Evolutionary conservation across 2,329 filamentous ascomycete genomes (phyloP).

Genomic region (Neonectria neomacrospora): DNA sequence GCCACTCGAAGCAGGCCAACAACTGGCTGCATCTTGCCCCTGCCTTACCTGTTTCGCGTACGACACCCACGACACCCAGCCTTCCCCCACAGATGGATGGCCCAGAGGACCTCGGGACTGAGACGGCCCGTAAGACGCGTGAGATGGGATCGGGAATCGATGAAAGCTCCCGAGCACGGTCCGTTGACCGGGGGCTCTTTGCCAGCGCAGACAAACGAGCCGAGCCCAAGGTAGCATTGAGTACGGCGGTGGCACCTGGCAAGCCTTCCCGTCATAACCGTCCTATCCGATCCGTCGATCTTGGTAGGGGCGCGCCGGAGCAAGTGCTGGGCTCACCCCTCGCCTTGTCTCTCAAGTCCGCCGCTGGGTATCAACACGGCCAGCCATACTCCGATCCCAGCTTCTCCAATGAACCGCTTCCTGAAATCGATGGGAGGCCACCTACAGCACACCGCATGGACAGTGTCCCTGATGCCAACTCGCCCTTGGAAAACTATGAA

Average conservation of each 20-base stretch:
- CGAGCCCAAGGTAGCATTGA: conserved; percentile 71
- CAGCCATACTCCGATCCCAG: conserved; percentile 59
- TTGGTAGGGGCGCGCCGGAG: conserved; percentile 46
- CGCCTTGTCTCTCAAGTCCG: conserved; percentile 51
- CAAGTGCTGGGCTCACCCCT: conserved; percentile 50
- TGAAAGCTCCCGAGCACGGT: conserved; percentile 66
- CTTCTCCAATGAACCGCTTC: conserved; percentile 48
- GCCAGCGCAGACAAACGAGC: conserved; percentile 71
- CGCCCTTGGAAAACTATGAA: conserved; percentile 32
- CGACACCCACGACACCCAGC: conserved; percentile 52
- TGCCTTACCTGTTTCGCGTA: conserved; percentile 41
- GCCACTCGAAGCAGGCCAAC: conserved; percentile 11
- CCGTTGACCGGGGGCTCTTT: conserved; percentile 71
- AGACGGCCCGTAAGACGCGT: conserved; percentile 53
- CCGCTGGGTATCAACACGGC: conserved; percentile 54
- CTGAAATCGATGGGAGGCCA: conserved; percentile 56
- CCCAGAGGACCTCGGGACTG: conserved; percentile 53
- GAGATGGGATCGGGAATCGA: conserved; percentile 54
- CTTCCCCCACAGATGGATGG: conserved; percentile 50
- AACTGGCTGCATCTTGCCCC: conserved; percentile 55
- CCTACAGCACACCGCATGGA: conserved; percentile 59
- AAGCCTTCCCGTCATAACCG: conserved; percentile 56
- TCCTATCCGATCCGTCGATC: conserved; percentile 58
- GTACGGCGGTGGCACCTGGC: conserved; percentile 70
- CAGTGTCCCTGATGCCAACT: conserved; percentile 36